Percentiles rank a stretch among this genome's conserved stretches.
phyloP scores from a whole-genome alignment of 805 yeast species.

The Spathaspora arborariae region DNA sequence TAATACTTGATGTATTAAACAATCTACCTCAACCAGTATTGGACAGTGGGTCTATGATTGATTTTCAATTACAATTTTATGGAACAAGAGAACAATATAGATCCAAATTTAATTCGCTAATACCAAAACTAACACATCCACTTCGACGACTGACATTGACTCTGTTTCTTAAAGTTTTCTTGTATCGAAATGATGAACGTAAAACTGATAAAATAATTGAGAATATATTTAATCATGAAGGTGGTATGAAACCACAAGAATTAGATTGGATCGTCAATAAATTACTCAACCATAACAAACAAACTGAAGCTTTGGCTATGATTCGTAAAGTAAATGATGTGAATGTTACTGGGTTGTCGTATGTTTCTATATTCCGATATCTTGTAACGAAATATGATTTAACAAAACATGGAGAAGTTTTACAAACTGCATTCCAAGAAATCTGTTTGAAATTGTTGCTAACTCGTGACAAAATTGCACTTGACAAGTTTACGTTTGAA shows the following conservation, averaged over 20 bases:
- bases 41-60: background rate
- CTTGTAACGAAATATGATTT: constrained; percentile 2
- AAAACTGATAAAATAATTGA: constrained; percentile 28
- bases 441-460: background rate
- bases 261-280: constrained; percentile 23
- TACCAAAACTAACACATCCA: constrained; percentile 24
- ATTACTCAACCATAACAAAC: constrained; percentile 21
- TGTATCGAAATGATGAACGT: constrained; percentile 21
- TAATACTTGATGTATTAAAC: background rate
- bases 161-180: constrained; percentile 27
- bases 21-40: background rate
- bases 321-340: constrained; percentile 13
- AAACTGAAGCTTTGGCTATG: constrained; percentile 23
- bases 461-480: background rate
- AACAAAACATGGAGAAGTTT: background rate
- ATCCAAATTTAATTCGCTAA: constrained; percentile 16
- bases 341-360: constrained; percentile 22
- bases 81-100: background rate
- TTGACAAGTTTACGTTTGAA: constrained; percentile 14
- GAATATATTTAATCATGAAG: constrained; percentile 24
- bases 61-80: background rate
- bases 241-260: constrained; percentile 24
- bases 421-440: background rate
- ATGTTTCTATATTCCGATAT: constrained; percentile 18
- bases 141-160: constrained; percentile 30